Base-by-base conservation (phyloP, 1,139 yeast genomes). In the Lodderomyces margitis region DNA sequence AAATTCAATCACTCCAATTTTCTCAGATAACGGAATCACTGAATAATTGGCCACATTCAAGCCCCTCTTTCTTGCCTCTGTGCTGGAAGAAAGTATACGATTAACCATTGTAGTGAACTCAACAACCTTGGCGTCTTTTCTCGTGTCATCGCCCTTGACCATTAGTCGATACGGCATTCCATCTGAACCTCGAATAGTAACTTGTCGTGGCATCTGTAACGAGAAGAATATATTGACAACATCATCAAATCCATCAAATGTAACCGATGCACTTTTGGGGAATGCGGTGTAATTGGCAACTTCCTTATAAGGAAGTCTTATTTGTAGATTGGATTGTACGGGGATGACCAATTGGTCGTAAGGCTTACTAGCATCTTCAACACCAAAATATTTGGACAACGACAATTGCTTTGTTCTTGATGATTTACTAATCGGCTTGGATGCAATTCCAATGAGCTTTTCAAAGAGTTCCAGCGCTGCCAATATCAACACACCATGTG, bases 91-190 rank as follows among this genome's bases (percentile, higher is more conserved):
- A 41, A 94, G 67, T 31, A 92, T 61, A 48, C 88, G 77, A 54
- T 91, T 92, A 58, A 92, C 82, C 64, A 91, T 85, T 1, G 89
- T 80, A 0, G 97, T 89, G 52, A 94, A 84, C 54, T 94, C 98
- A 78, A 92, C 87, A 38, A 92, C 79, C 51, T 95, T 85, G 4
- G 96, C 95, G 66, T 94, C 99, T 58, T 94, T 95, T 51, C 98
- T 70, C 9, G 95, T 83, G 64, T 94, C 98, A 60, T 94, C 99
- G 48, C 83, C 78, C 59, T 94, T 94, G 51, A 95, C 83, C 68
- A 94, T 74, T 21, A 94, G 72, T 25, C 83, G 77, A 58, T 89
- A 91, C 0, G 69, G 61, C 11, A 66, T 61, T 9, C 92, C 92
- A 64, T 92, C 88, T 1, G 87, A 80, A 0, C 98, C 98, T 39